Percentiles rank a stretch among this genome's conserved stretches.
Evolutionary conservation across 306 rosid species (phyloP).

Genomic region (Quercus alba): DNA sequence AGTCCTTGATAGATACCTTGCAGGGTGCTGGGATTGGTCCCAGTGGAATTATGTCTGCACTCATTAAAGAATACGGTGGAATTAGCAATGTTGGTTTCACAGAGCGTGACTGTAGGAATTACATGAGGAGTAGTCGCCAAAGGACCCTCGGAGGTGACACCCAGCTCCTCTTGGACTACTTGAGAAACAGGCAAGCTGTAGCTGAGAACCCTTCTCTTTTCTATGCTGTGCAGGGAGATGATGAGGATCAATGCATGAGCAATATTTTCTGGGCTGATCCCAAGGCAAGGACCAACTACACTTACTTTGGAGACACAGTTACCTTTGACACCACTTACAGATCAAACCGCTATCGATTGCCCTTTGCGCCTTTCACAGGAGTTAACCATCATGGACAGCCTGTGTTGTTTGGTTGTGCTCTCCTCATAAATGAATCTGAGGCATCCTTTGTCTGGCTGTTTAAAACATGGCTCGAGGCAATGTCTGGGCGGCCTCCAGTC

Average conservation of each 20-base stretch:
- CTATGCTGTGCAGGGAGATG: conserved; percentile 35
- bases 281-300: conserved; percentile 29
- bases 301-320: conserved; percentile 37
- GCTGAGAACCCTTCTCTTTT: conserved; percentile 22
- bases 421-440: conserved; percentile 34
- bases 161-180: conserved; percentile 27
- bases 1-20: conserved; percentile 35
- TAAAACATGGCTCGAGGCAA: conserved; percentile 31
- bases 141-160: conserved; percentile 39
- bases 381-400: conserved; percentile 44
- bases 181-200: conserved; percentile 27
- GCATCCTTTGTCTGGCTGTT: conserved; percentile 34
- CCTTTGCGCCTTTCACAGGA: conserved; percentile 37
- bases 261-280: conserved; percentile 34
- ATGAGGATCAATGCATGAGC: conserved; percentile 32
- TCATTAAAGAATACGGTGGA: conserved; percentile 33
- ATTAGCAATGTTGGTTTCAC: conserved; percentile 33
- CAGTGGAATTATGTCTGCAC: conserved; percentile 42
- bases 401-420: conserved; percentile 31
- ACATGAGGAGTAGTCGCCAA: conserved; percentile 33
- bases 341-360: conserved; percentile 34
- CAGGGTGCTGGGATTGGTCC: conserved; percentile 43
- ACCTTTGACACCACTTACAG: conserved; percentile 36
- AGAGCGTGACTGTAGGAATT: conserved; percentile 39
- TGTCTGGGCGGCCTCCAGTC: conserved; percentile 24